These are phyloP conservation scores for Orbilia ellipsospora DNA, from an alignment of 2,329 filamentous ascomycete genomes.

Conservation along the genomic window DNA sequence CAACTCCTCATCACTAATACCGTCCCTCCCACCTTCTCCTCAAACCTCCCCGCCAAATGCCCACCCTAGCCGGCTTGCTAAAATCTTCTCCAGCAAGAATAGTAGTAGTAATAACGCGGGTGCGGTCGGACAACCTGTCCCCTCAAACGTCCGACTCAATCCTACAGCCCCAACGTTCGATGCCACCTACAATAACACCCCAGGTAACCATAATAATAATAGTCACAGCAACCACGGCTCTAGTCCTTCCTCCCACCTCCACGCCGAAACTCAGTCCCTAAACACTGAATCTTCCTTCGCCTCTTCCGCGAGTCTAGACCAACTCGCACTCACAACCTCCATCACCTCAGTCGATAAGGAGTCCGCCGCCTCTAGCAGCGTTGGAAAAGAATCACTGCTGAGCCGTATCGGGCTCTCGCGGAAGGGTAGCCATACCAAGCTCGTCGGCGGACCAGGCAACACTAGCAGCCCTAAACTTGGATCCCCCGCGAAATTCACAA, in stretches of 20 bases:
- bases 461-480: conserved; percentile 56
- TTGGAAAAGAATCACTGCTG: conserved; percentile 53
- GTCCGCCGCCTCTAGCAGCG: conserved; percentile 47
- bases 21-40: conserved; percentile 53
- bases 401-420: conserved; percentile 57
- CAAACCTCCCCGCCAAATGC: conserved; percentile 53
- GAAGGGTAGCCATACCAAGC: conserved; percentile 56
- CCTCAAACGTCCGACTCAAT: conserved; percentile 73
- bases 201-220: no score
- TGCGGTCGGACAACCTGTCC: conserved; percentile 62
- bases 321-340: conserved; percentile 34
- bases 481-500: conserved; percentile 58
- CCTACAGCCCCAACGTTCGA: conserved; percentile 85
- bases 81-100: conserved; percentile 52
- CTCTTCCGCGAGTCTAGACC: conserved; percentile 48
- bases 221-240: conserved; percentile 7
- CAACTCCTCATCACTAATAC: conserved; percentile 40
- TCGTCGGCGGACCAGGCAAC: conserved; percentile 35
- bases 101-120: conserved; percentile 29
- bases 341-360: conserved; percentile 52
- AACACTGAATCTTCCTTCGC: conserved; percentile 53
- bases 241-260: conserved; percentile 42
- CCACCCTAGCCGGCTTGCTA: conserved; percentile 45
- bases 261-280: conserved; percentile 47
- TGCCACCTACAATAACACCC: conserved; percentile 15